These are phyloP conservation scores for Aspergillus clavatus DNA, from an alignment of 2,329 filamentous ascomycete species.

Conservation along the genomic window DNA sequence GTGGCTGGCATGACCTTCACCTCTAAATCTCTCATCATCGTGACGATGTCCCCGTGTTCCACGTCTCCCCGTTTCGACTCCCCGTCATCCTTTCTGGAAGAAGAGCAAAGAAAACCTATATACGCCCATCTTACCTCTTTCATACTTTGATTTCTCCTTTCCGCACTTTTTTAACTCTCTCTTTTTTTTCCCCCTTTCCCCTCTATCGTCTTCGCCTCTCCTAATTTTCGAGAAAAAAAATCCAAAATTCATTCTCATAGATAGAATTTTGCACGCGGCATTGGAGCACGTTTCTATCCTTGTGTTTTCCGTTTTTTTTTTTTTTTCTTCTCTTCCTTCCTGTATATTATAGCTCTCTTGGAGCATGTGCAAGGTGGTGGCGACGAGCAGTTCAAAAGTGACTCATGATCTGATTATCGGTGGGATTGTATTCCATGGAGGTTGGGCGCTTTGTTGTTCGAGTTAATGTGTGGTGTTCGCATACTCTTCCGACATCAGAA, in stretches of 20 bases:
- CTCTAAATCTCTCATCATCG: constrained; percentile 41
- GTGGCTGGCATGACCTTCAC: constrained; percentile 74
- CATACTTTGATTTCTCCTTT: no score
- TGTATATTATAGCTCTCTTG: constrained; percentile 21
- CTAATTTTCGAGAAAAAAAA: constrained; percentile 4
- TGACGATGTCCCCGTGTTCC: constrained; percentile 7
- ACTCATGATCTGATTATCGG: constrained; percentile 11
- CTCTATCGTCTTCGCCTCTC: constrained; percentile 3
- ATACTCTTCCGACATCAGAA: constrained; percentile 3
- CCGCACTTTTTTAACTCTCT: no score
- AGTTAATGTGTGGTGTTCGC: not conserved
- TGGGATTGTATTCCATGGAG: constrained; percentile 9
- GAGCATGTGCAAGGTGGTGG: constrained; percentile 13
- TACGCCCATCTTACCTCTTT: not conserved
- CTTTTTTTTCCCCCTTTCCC: constrained; percentile 3
- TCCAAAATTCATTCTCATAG: constrained; percentile 12
- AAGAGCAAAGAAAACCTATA: constrained; percentile 2
- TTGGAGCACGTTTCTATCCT: constrained; percentile 9
- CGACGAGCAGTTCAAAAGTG: constrained; percentile 18
- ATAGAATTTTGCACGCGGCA: constrained; percentile 11
- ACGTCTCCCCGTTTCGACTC: constrained; percentile 14
- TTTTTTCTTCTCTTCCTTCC: constrained; percentile 8
- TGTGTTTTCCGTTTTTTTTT: constrained; percentile 8
- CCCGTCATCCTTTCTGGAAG: constrained; percentile 11
- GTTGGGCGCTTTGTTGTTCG: constrained; percentile 6